A percentile compares a stretch with the other conserved stretches of the same genome.
phyloP scores from a whole-genome alignment of 192 early-diverging fungal species.

The Coemansia sp. region DNA sequence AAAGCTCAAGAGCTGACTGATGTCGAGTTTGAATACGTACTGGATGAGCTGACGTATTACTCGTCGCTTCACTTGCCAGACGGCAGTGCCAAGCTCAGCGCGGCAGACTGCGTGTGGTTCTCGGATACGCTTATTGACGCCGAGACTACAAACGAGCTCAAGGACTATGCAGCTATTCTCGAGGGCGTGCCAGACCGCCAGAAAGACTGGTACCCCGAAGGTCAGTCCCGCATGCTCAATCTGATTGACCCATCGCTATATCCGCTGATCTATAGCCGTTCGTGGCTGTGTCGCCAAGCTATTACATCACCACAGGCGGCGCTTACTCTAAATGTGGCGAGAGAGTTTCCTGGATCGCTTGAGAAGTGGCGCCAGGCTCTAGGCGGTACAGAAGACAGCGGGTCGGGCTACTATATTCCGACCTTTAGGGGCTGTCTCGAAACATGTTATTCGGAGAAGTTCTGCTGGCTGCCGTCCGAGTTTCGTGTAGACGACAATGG shows the following conservation, averaged over 20 bases:
- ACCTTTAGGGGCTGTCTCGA: too few species aligned
- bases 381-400: too few species aligned
- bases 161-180: too few species aligned
- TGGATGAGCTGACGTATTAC: constrained; percentile 34
- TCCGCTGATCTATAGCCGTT: constrained; percentile 18
- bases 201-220: constrained; percentile 45
- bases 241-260: constrained; percentile 51
- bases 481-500: too few species aligned
- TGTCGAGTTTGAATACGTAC: constrained; percentile 13
- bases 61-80: constrained; percentile 13
- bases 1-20: constrained; percentile 17
- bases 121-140: too few species aligned
- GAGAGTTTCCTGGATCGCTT: background rate
- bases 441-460: background rate
- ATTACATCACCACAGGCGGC: background rate
- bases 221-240: constrained; percentile 40
- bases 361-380: background rate
- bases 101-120: constrained; percentile 6
- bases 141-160: too few species aligned
- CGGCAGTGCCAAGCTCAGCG: background rate
- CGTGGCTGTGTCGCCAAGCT: background rate
- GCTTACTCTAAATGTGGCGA: background rate
- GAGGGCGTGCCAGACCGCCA: too few species aligned
- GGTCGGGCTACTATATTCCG: constrained; percentile 3
- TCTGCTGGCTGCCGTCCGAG: constrained; percentile 63